Base-by-base conservation (phyloP, 2,329 filamentous ascomycete genomes). In the Ascochyta lentis region DNA sequence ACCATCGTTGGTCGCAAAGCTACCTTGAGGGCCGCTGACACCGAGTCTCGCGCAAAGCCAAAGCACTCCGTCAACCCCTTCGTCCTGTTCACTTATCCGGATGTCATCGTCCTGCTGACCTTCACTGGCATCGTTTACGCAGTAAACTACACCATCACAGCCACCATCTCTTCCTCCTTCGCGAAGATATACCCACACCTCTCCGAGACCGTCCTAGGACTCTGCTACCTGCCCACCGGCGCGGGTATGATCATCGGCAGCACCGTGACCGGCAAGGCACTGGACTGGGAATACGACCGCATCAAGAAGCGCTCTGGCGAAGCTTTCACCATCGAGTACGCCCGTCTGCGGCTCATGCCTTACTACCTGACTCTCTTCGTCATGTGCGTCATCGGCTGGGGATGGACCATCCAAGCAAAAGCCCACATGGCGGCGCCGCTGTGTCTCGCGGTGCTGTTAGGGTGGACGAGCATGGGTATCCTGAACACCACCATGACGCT, bases 231-330 rank as follows among this genome's bases (percentile, higher is more conserved):
- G 2, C 81, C 82, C 22, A 84, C 84, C 23, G 84, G 84, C 0
- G 77, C 78, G 0, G 83, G 84, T 0, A 83, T 80, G 16, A 83
- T 85, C 59, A 64, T 83, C 3, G 83, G 83, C 1, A 84, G 81
- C 0, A 67, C 84, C 0, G 63, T 81, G 10, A 83, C 79, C 0
- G 83, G 84, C 16, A 83, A 78, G 44, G 73, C 85, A 29, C 76
- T 86, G 0, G 80, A 86, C 57, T 52, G 68, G 15, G 80, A 86
- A 51, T 86, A 85, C 61, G 74, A 71, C 1, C 76, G 76, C 0
- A 65, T 70, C 52, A 73, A 72, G 41, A 54, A 52, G 16, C 62
- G 54, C 6, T 40, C 52, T 13, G 62, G 61, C 22, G 59, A 61
- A 0, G 54, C 63, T 9, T 70, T 71, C 49, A 68, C 66, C 2